Conservation (phyloP, 495 filamentous ascomycete genomes). For the Aspergillus conjunctus region DNA sequence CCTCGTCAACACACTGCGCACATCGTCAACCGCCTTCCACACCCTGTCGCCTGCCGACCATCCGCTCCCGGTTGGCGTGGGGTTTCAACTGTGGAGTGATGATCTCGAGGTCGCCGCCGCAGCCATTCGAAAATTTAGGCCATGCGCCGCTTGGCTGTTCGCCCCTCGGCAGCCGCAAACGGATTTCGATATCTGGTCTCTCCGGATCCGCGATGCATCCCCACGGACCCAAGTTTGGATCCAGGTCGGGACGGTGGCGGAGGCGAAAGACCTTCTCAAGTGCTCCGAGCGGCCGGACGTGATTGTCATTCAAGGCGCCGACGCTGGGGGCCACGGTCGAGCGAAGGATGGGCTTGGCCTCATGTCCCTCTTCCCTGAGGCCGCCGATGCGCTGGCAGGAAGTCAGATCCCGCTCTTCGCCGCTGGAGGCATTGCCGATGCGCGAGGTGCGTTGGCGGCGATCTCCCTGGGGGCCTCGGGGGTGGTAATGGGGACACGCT, state of each 20-base stretch:
- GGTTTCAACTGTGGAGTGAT: conserved; percentile 61
- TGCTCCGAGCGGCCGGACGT: conserved; percentile 57
- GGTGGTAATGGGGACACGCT: conserved; percentile 70
- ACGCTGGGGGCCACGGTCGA: conserved; percentile 76
- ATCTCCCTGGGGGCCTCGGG: conserved; percentile 68
- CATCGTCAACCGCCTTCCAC: background rate
- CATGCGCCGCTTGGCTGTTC: conserved; percentile 72
- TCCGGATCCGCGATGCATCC: conserved; percentile 45
- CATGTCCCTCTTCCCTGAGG: conserved; percentile 59
- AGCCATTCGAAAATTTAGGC: conserved; percentile 49
- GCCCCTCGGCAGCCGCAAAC: conserved; percentile 51
- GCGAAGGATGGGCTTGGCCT: conserved; percentile 58
- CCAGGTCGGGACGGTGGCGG: conserved; percentile 60
- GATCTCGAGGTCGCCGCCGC: conserved; percentile 46
- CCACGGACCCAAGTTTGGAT: conserved; percentile 59
- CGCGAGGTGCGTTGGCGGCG: conserved; percentile 63
- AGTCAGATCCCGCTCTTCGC: conserved; percentile 61
- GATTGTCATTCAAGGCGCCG: conserved; percentile 70
- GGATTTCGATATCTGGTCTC: conserved; percentile 59
- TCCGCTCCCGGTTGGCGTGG: conserved; percentile 61
- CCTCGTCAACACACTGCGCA: conserved; percentile 24
- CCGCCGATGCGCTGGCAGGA: conserved; percentile 53
- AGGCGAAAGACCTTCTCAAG: conserved; percentile 47
- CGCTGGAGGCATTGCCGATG: conserved; percentile 73
- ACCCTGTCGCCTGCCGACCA: conserved; percentile 2